Evolutionary conservation across 2,329 filamentous ascomycete genomes (phyloP).

Genomic region (Drechslerella coelobrocha): DNA sequence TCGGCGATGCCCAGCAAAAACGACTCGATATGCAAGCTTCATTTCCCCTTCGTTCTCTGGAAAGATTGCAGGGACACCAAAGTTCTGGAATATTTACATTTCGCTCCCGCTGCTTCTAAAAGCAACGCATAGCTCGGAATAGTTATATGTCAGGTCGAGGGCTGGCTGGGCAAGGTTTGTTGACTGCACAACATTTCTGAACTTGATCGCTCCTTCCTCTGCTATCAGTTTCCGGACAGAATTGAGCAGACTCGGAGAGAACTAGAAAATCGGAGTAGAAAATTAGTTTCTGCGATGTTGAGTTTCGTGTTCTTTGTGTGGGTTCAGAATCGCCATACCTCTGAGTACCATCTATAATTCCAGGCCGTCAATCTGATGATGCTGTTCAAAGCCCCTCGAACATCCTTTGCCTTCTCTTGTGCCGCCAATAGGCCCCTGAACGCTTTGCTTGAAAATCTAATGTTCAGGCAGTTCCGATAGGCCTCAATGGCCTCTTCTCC

Average conservation of each 20-base stretch:
- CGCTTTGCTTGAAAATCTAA: conserved; percentile 91
- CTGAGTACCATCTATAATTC: conserved; percentile 99
- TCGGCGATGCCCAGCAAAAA: neutral
- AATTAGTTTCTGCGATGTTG: conserved; percentile 50
- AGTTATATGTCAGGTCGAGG: conserved; percentile 92
- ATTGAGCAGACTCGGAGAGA: conserved; percentile 87
- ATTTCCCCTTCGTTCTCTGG: neutral
- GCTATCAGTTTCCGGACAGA: conserved; percentile 92
- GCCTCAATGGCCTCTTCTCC: conserved; percentile 88
- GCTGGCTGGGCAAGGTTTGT: conserved; percentile 93
- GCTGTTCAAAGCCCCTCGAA: conserved; percentile 79
- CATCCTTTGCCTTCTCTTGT: conserved; percentile 79
- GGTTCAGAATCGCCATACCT: conserved; percentile 64
- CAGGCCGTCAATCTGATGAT: conserved; percentile 91
- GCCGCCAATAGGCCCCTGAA: conserved; percentile 82
- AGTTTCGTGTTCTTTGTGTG: neutral
- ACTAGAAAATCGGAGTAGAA: conserved; percentile 62
- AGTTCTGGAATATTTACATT: conserved; percentile 37
- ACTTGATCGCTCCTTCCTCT: conserved; percentile 95
- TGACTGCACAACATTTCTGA: conserved; percentile 94
- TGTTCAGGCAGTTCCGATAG: conserved; percentile 83
- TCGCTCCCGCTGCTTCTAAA: conserved; percentile 95
- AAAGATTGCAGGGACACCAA: neutral
- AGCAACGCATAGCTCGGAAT: conserved; percentile 89
- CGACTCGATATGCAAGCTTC: neutral